phyloP scores from a whole-genome alignment of 176 grass and related monocot species.

The Phoenix dactylifera region DNA sequence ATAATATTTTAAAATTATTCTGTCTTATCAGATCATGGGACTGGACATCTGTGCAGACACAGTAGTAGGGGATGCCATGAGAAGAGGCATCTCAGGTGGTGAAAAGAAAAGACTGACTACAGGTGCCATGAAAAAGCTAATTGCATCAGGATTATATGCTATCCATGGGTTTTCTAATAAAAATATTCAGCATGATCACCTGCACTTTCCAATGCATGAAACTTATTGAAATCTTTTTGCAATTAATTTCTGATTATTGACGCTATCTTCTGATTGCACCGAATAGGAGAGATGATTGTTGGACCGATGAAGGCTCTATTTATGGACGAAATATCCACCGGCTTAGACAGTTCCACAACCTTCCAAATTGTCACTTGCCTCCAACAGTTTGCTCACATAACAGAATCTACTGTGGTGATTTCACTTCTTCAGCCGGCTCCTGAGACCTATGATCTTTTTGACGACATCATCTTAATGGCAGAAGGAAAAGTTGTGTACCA shows the following conservation, averaged over 20 bases:
- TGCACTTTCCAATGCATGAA: too few species aligned
- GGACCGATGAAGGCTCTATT: conserved; percentile 68
- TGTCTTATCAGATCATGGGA: conserved; percentile 63
- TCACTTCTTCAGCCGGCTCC: conserved; percentile 77
- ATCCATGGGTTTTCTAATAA: background rate
- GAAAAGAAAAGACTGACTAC: conserved; percentile 88
- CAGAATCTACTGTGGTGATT: conserved; percentile 47
- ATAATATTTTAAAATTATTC: background rate
- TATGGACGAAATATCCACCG: conserved; percentile 96
- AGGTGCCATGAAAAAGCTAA: conserved; percentile 30
- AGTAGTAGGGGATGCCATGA: conserved; percentile 70
- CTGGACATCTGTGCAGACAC: conserved; percentile 72
- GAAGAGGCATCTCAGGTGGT: conserved; percentile 84
- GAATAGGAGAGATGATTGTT: conserved; percentile 72
- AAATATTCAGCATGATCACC: background rate
- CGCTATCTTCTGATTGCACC: background rate
- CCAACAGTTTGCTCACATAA: conserved; percentile 60
- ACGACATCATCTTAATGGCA: conserved; percentile 82
- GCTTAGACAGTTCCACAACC: conserved; percentile 75
- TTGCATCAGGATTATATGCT: background rate
- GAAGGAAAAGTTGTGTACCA: conserved; percentile 75
- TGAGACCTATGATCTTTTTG: conserved; percentile 76
- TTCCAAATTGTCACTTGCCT: conserved; percentile 75
- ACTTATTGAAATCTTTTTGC: background rate
- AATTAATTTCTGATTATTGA: background rate